Base-by-base conservation (phyloP, 2,329 filamentous ascomycete species). In the Penicillium psychrosexuale region DNA sequence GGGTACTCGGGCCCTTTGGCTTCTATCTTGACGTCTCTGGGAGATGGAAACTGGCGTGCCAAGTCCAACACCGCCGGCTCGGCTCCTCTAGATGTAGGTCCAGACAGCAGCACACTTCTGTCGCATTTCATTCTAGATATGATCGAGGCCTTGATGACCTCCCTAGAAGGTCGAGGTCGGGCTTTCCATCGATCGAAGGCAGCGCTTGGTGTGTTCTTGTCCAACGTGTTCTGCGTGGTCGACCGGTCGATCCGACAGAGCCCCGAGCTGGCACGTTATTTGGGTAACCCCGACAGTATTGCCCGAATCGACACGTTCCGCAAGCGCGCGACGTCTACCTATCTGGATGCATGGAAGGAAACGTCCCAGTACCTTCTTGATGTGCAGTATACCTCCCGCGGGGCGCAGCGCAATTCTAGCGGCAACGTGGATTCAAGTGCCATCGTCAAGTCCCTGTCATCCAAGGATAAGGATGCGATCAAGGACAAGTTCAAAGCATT, bases 401-500 rank as follows among this genome's bases (percentile, higher is more conserved):
- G 65, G 11, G 75, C 84, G 47, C 85, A 91, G 17, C 90, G 91
- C 13, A 82, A 85, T 0, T 92, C 89, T 2, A 84, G 87, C 8
- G 72, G 71, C 54, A 76, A 64, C 22, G 79, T 86, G 44, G 92
- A 97, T 72, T 94, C 90, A 2, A 85, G 86, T 15, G 88, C 88
- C 0, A 89, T 97, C 55, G 80, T 97, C 56, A 96, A 96, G 73
- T 84, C 84, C 1, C 79, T 97, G 3, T 86, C 84, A 43, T 91
- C 87, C 66, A 97, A 96, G 72, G 94, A 99, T 69, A 95, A 93
- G 73, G 94, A 99, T 70, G 87, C 86, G 55, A 96, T 97, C 75
- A 99, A 99, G 75, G 86, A 91, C 73, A 97, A 97, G 75, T 99
- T 97, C 74, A 86, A 89, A 65, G 84, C 85, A 39, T 99, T 99